phyloP scores from a whole-genome alignment of 2,329 filamentous ascomycete genomes.

The Fusarium nisikadoi region DNA sequence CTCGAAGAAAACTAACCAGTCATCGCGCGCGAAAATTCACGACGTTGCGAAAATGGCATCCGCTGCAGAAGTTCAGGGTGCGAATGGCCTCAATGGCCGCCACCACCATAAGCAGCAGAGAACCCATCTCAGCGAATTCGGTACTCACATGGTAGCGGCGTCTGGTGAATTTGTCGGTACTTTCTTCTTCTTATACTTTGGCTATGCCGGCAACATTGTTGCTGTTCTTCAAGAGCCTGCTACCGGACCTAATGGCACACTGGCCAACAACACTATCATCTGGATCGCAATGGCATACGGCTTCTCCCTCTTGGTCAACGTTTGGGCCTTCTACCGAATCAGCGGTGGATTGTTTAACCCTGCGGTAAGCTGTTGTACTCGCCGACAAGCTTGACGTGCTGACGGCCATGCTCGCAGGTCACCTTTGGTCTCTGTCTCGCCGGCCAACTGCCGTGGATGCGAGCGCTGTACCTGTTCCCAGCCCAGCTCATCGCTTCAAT shows the following conservation, averaged over 20 bases:
- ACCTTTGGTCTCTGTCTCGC: slow-evolving; percentile 36
- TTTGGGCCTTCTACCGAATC: slow-evolving; percentile 65
- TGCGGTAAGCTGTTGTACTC: slow-evolving; percentile 10
- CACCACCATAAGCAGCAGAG: background rate
- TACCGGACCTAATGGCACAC: background rate
- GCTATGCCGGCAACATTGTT: slow-evolving; percentile 39
- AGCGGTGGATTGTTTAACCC: slow-evolving; percentile 59
- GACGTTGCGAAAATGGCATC: slow-evolving; percentile 15
- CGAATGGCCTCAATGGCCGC: background rate
- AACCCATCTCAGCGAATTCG: slow-evolving; percentile 29
- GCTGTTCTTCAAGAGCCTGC: slow-evolving; percentile 28
- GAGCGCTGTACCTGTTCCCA: slow-evolving; percentile 55
- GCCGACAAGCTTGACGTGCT: background rate
- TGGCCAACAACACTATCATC: slow-evolving; percentile 31
- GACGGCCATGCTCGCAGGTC: slow-evolving; percentile 10
- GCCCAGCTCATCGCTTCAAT: slow-evolving; percentile 67
- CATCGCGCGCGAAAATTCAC: background rate
- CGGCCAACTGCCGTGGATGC: slow-evolving; percentile 32
- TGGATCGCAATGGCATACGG: slow-evolving; percentile 38
- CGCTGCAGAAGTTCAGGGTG: background rate
- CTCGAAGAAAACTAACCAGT: background rate
- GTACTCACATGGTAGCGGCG: slow-evolving; percentile 35
- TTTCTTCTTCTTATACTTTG: slow-evolving; percentile 41
- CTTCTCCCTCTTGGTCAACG: slow-evolving; percentile 58
- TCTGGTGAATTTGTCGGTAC: slow-evolving; percentile 38